Percentiles rank a stretch among this genome's conserved stretches.
These are phyloP conservation scores for Annulohypoxylon nitens DNA, from an alignment of 495 filamentous ascomycete genomes.

Conservation along the genomic window DNA sequence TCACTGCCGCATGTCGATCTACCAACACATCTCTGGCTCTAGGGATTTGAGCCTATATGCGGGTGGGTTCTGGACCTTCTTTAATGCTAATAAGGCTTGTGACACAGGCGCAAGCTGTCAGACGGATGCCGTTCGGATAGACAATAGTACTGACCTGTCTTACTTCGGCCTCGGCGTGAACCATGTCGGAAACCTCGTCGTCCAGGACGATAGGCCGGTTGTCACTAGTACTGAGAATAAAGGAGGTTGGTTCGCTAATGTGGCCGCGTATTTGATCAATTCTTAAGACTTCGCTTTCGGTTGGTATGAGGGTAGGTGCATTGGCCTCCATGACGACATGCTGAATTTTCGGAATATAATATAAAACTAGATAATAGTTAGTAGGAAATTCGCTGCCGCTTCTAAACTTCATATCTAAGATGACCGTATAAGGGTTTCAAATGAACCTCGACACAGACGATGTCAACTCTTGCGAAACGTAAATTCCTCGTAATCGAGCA, in stretches of 20 bases:
- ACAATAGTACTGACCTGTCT: not conserved
- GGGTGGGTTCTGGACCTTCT: conserved; percentile 10
- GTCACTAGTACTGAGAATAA: not conserved
- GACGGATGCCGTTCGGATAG: conserved; percentile 5
- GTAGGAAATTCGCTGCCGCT: not conserved
- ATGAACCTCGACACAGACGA: not conserved
- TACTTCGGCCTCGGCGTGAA: conserved; percentile 5
- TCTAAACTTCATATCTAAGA: too few relatives aligned
- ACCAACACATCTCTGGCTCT: not conserved
- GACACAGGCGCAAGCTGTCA: not conserved
- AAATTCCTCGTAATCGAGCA: not conserved
- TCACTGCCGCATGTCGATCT: conserved; percentile 18
- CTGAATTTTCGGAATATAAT: not conserved
- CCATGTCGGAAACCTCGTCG: conserved; percentile 9
- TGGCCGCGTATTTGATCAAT: conserved; percentile 1
- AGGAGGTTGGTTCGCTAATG: conserved; percentile 15
- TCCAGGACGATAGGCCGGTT: not conserved
- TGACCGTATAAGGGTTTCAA: not conserved
- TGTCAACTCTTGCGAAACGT: not conserved
- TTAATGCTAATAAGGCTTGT: conserved; percentile 3
- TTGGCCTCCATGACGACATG: not conserved
- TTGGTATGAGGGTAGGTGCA: not conserved
- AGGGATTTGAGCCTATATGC: conserved; percentile 3
- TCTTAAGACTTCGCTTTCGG: not conserved
- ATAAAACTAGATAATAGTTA: not conserved